Evolutionary conservation across 306 rosid species (phyloP).

Genomic region (Dryas drummondii): DNA sequence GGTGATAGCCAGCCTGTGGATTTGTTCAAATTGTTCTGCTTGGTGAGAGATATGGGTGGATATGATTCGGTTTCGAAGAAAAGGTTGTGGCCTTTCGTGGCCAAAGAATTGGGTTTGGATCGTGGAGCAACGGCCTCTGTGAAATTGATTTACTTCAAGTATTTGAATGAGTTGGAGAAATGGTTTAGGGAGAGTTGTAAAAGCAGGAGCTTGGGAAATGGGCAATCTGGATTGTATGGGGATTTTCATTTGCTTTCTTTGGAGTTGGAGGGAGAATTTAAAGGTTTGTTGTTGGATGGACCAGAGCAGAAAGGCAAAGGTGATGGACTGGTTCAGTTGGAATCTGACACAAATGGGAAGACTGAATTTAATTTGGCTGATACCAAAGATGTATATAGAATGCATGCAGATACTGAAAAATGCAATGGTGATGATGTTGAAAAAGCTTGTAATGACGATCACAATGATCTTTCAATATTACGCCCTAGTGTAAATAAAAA

Average conservation of each 20-base stretch:
- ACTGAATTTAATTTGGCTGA: slow-evolving; percentile 28
- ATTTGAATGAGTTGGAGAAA: slow-evolving; percentile 60
- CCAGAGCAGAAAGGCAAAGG: slow-evolving; percentile 29
- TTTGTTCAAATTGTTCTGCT: slow-evolving; percentile 54
- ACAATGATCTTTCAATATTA: slow-evolving; percentile 18
- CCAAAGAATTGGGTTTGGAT: slow-evolving; percentile 49
- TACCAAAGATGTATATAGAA: slow-evolving; percentile 23
- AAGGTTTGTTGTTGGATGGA: slow-evolving; percentile 35
- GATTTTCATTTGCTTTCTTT: slow-evolving; percentile 32
- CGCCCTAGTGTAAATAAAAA: slow-evolving; percentile 32
- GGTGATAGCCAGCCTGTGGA: slow-evolving; percentile 55
- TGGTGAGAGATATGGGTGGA: slow-evolving; percentile 74
- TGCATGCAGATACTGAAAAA: slow-evolving; percentile 23
- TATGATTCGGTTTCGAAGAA: slow-evolving; percentile 50
- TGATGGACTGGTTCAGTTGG: slow-evolving; percentile 29
- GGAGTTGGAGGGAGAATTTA: slow-evolving; percentile 54
- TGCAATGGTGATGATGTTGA: slow-evolving; percentile 20
- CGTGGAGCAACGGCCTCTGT: slow-evolving; percentile 37
- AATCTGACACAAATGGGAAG: slow-evolving; percentile 32
- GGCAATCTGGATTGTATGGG: slow-evolving; percentile 29
- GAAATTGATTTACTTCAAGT: slow-evolving; percentile 60
- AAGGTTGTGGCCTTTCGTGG: slow-evolving; percentile 63
- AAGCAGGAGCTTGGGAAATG: slow-evolving; percentile 40
- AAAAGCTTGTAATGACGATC: slow-evolving; percentile 15
- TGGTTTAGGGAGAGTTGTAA: slow-evolving; percentile 50